Percentiles rank a stretch among this genome's conserved stretches.
phyloP scores from a whole-genome alignment of 306 rosid species.

The Comarum palustre region DNA sequence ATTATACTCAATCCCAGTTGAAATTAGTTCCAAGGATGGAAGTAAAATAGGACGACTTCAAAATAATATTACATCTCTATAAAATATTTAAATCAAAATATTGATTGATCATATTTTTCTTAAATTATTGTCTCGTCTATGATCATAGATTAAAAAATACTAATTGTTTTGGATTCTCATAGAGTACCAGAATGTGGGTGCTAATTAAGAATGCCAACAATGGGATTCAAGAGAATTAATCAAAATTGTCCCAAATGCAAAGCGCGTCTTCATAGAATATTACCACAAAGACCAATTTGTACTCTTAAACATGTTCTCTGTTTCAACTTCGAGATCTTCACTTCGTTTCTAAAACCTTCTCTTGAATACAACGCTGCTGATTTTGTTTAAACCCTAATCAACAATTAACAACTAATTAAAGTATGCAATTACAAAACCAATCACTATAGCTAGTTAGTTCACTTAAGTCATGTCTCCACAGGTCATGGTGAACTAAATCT shows the following conservation, averaged over 20 bases:
- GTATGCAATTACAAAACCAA: neutral
- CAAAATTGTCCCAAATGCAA: neutral
- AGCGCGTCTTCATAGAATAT: slow-evolving; percentile 9
- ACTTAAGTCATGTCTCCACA: neutral
- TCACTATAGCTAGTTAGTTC: neutral
- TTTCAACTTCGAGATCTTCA: slow-evolving; percentile 21
- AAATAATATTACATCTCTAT: neutral
- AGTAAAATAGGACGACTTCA: too few relatives aligned
- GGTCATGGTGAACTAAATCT: neutral
- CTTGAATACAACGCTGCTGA: slow-evolving; percentile 21
- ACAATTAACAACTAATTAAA: neutral
- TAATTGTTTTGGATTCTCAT: neutral
- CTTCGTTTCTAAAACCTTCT: neutral
- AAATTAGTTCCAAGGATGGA: too few relatives aligned
- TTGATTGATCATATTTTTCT: too few relatives aligned
- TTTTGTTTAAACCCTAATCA: slow-evolving; percentile 14
- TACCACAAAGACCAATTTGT: neutral
- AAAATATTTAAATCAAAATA: too few relatives aligned
- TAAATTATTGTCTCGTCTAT: neutral
- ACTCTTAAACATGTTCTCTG: neutral
- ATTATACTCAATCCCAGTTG: too few relatives aligned
- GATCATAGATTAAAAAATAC: too few relatives aligned
- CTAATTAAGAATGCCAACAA: neutral
- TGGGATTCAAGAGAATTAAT: neutral
- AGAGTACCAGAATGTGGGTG: neutral